Evolutionary conservation across 83 land plant species (phyloP), one percentile per base, ranked within the genome.

Genomic region (Thuja plicata): DNA sequence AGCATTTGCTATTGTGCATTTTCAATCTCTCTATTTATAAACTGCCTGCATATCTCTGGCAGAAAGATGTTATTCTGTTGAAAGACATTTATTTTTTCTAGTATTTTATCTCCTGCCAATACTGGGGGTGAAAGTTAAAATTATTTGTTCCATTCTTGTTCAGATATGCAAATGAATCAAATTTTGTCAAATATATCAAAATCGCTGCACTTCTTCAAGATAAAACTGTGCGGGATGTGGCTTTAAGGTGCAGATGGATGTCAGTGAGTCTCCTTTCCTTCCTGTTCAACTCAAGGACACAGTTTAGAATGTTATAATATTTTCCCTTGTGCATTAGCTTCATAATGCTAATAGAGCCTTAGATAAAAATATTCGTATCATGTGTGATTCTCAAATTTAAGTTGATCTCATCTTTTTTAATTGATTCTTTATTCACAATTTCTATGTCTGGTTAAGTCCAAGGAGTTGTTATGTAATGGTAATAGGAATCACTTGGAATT

Each of bases 161-260:
- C 90, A 93, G 94, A 52, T 93, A 40, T 89, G 94, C 90, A 24
- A 60, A 79, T 78, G 91, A 91, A 74, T 46, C 89, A 37, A 85
- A 45, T 43, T 86, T 93, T 21, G 77, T 85, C 74, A 93, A 90
- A 87, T 93, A 93, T 82, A 91, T 91, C n/a, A 93, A 93, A 88
- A 91, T 93, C 50, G 94, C 93, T 66, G 91, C 94, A 19, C 40
- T 62, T 35, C 80, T 93, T 3, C 89, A 87, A n/a, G 89, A 88
- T 24, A 93, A 91, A 86, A 93, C 93, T 9, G 93, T 93, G 11
- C 91, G 94, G 81, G 94, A 93, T 85, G 94, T 93, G 37, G 94
- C 94, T 10, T 76, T 93, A 78, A 90, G 94, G 48, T 93, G 94
- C 66, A 85, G 90, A 10, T 93, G 94, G 94, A 91, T 91, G 90